A percentile compares a stretch with the other conserved stretches of the same genome.
Evolutionary conservation across 2,329 filamentous ascomycete genomes (phyloP).

Genomic region (Colletotrichum sp.): DNA sequence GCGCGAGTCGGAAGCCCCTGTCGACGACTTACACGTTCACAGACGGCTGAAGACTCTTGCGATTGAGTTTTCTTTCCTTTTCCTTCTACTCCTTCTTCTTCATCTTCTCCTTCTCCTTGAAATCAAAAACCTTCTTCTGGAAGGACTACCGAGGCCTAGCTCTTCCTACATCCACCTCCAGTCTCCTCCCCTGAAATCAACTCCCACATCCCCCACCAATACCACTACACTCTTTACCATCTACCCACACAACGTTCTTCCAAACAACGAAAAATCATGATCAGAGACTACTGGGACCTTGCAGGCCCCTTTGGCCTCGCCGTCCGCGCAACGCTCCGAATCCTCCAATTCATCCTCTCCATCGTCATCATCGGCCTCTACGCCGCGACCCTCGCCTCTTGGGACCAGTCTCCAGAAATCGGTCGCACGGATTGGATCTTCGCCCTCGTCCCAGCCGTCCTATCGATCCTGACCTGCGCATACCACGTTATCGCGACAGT

Average conservation of each 20-base stretch:
- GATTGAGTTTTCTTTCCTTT: background rate
- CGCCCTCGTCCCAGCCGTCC: conserved; percentile 2
- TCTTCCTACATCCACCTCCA: background rate
- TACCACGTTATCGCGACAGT: conserved; percentile 11
- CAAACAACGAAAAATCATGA: background rate
- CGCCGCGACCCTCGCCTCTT: conserved; percentile 4
- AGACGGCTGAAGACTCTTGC: background rate
- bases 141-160: background rate
- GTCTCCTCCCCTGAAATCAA: background rate
- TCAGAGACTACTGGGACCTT: conserved; percentile 14
- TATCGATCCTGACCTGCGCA: conserved; percentile 1
- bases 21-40: conserved; percentile 6
- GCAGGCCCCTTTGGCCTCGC: conserved; percentile 7
- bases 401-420: background rate
- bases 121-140: background rate
- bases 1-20: background rate
- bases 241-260: background rate
- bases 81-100: background rate
- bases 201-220: background rate
- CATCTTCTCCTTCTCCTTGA: background rate
- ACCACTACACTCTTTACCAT: background rate
- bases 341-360: conserved; percentile 16
- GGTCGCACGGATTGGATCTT: conserved; percentile 3
- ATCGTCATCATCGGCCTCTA: conserved; percentile 11
- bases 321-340: conserved; percentile 1